These are phyloP conservation scores for Glaciozyma martinii DNA, from an alignment of 768 basidiomycete genomes.

Conservation along the genomic window DNA sequence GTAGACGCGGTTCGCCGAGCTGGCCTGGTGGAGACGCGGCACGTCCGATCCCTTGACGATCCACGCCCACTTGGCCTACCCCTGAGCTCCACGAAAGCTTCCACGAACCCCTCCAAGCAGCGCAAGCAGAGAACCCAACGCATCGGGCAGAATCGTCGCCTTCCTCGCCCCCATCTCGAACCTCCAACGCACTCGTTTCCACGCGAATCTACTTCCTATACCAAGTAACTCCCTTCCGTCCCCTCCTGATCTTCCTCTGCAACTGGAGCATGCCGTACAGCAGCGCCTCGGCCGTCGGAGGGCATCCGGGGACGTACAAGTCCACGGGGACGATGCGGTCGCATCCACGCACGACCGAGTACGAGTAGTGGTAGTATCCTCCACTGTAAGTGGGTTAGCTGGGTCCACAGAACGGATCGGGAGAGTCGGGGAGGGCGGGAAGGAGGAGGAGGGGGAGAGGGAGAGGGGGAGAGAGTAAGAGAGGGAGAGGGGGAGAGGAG, in stretches of 20 bases:
- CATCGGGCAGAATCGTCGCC: no score
- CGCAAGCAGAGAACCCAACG: no score
- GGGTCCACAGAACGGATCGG: not conserved
- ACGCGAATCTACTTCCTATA: constrained; percentile 43
- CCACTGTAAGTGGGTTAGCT: constrained; percentile 11
- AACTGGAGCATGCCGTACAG: constrained; percentile 94
- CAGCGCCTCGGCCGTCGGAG: constrained; percentile 83
- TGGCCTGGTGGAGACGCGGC: no score
- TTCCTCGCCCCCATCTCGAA: not conserved
- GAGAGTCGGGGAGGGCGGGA: not conserved
- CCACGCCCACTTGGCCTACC: no score
- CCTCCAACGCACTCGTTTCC: not conserved
- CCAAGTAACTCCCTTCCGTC: constrained; percentile 80
- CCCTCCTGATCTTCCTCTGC: constrained; percentile 89
- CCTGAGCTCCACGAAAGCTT: no score
- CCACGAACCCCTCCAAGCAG: no score
- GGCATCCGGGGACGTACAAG: constrained; percentile 94
- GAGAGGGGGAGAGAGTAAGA: not conserved
- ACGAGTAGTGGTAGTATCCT: constrained; percentile 88
- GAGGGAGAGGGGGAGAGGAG: constrained; percentile 18
- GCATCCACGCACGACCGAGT: constrained; percentile 95
- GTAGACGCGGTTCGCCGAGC: no score
- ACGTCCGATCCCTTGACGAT: no score
- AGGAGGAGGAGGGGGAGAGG: not conserved
- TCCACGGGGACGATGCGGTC: constrained; percentile 98